Percentiles rank a stretch among this genome's conserved stretches.
Evolutionary conservation across 2,329 filamentous ascomycete species (phyloP).

Genomic region (Sclerotinia glacialis): DNA sequence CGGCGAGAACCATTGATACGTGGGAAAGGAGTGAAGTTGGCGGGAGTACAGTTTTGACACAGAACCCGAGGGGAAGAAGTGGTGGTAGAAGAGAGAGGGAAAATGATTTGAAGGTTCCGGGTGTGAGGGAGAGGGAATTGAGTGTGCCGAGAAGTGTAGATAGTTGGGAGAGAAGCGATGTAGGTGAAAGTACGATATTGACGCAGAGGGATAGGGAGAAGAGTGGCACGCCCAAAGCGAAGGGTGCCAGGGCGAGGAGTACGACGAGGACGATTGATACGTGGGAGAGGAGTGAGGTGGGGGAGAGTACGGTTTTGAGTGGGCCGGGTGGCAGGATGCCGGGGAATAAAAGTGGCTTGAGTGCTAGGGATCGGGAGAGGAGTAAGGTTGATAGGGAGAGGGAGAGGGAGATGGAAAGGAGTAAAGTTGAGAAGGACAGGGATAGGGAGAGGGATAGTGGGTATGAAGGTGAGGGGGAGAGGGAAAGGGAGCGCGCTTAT

Average conservation of each 20-base stretch:
- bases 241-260: neutral
- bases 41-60: neutral
- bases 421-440: neutral
- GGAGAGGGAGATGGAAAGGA: neutral
- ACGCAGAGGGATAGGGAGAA: slow-evolving; percentile 4
- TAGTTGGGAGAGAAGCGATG: slow-evolving; percentile 14
- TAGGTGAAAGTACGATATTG: neutral
- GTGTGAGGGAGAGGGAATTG: neutral
- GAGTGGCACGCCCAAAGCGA: neutral
- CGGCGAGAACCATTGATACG: slow-evolving; percentile 7
- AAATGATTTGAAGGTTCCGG: neutral
- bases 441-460: slow-evolving; percentile 13
- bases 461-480: neutral
- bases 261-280: slow-evolving; percentile 8
- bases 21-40: slow-evolving; percentile 15
- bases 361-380: slow-evolving; percentile 3
- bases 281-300: slow-evolving; percentile 14
- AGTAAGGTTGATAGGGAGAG: slow-evolving; percentile 7
- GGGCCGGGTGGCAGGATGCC: neutral
- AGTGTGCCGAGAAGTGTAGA: slow-evolving; percentile 8
- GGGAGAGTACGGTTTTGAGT: slow-evolving; percentile 10
- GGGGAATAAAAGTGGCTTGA: neutral
- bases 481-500: slow-evolving; percentile 8
- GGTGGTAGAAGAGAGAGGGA: neutral
- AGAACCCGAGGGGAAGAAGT: neutral